A percentile compares a stretch with the other conserved stretches of the same genome.
Conservation (phyloP, 176 grass and related monocot genomes). For the Zea luxurians region DNA sequence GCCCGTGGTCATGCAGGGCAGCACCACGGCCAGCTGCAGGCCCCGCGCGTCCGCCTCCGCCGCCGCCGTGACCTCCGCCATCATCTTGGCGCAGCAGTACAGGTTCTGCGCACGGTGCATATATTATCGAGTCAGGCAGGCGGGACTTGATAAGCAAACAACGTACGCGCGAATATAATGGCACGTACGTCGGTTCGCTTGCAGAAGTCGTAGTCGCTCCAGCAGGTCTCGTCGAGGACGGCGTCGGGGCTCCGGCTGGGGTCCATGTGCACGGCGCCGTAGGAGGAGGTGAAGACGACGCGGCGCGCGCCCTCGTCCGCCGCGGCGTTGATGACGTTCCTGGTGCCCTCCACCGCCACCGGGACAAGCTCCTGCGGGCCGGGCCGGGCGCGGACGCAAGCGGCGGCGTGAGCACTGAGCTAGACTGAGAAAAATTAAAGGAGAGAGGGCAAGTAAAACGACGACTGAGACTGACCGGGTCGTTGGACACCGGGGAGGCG, state of each 20-base stretch:
- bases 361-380: conserved; percentile 31
- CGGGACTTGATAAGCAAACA: too few relatives aligned
- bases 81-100: conserved; percentile 59
- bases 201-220: conserved; percentile 67
- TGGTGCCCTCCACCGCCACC: conserved; percentile 47
- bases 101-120: conserved; percentile 33
- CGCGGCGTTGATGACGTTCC: conserved; percentile 46
- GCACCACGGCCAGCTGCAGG: conserved; percentile 45
- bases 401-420: not conserved
- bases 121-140: too few relatives aligned
- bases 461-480: not conserved
- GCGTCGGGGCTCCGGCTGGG: conserved; percentile 53
- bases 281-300: conserved; percentile 49
- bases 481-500: conserved; percentile 47
- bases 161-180: too few relatives aligned
- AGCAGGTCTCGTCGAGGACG: conserved; percentile 55
- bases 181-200: conserved; percentile 21
- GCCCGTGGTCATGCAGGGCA: conserved; percentile 34
- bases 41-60: conserved; percentile 36
- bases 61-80: conserved; percentile 45
- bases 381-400: too few relatives aligned
- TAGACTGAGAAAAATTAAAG: too few relatives aligned
- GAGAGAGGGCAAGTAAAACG: not conserved
- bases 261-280: conserved; percentile 68
- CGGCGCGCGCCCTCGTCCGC: conserved; percentile 34